A percentile compares a stretch with the other conserved stretches of the same genome.
These are phyloP conservation scores for Suhomyces bolitotheri DNA, from an alignment of 1,139 yeast genomes.

Conservation along the genomic window DNA sequence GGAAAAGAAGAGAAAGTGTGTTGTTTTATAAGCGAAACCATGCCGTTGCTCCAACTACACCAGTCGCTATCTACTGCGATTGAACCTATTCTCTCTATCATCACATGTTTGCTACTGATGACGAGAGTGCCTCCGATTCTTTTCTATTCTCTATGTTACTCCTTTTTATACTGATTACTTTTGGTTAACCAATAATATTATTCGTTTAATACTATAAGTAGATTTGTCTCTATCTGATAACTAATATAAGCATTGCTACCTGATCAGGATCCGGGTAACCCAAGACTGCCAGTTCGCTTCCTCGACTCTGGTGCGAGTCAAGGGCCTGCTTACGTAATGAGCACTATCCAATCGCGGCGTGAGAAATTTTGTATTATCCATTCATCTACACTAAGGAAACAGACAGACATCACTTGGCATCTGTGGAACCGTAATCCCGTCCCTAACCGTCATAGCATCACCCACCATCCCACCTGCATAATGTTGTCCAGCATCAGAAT, in stretches of 20 bases:
- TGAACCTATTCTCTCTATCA: no score
- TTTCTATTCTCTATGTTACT: slow-evolving; percentile 12
- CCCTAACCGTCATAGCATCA: background rate
- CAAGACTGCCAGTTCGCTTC: no score
- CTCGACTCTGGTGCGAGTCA: no score
- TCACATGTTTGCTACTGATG: background rate
- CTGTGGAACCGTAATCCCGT: background rate
- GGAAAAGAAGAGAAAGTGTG: slow-evolving; percentile 56
- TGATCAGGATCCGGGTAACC: slow-evolving; percentile 5
- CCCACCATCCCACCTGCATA: slow-evolving; percentile 4
- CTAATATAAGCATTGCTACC: no score
- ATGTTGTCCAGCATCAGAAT: slow-evolving; percentile 16
- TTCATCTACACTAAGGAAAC: background rate
- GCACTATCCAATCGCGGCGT: slow-evolving; percentile 12
- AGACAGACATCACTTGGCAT: background rate
- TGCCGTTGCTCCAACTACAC: background rate
- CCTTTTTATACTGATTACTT: slow-evolving; percentile 9
- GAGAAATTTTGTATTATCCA: slow-evolving; percentile 12
- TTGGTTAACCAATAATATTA: slow-evolving; percentile 14
- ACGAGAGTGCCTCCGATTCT: no score
- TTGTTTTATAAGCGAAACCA: slow-evolving; percentile 46
- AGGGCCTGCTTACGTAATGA: slow-evolving; percentile 9
- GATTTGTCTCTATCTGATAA: no score
- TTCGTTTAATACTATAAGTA: slow-evolving; percentile 5
- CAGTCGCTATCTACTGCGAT: no score